Base-by-base conservation (phyloP, 495 filamentous ascomycete genomes). In the Alectoria sarmentosa region DNA sequence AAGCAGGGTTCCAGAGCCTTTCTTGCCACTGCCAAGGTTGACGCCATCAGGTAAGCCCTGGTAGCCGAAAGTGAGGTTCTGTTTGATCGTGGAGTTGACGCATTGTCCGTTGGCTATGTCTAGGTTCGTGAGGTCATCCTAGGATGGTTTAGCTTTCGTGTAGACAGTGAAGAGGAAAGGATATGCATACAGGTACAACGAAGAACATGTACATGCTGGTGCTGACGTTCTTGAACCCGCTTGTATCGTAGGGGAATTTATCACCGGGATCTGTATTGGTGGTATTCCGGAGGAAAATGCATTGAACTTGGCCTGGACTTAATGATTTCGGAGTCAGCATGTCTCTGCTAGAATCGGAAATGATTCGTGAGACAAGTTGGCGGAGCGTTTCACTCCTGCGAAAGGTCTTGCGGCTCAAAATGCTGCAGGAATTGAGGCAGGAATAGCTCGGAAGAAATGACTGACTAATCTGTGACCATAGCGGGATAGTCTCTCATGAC, bases 151-250 rank as follows among this genome's bases (percentile, higher is more conserved):
- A 65, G 59, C 42, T 28, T 28, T 34, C n/a, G 28, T n/a, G 34
- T 1, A 3, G 13, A 36, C 3, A 21, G 9, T 30, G n/a, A 37
- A 11, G 17, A 58, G 44, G 41, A 56, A 42, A 1, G 58, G 30
- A 3, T 32, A 38, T 37, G 49, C 70, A 37, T 65, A 74, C 72
- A 1, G 89, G 78, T 3, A 83, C 77, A 4, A 76, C 73, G 76
- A 92, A 92, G 77, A 92, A 92, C 88, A 92, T 91, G 71, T 89
- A 92, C 69, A 72, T 79, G 52, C 76, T 75, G 69, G 83, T 80
- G 39, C 86, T 80, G 37, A 92, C 62, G 6, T 73, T 77, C 71
- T 87, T 69, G 74, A 92, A 91, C n/a, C 82, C 83, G 10, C 72
- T 78, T 0, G 89, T 92, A 70, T 92, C 80, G 70, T 92, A 91